phyloP scores from a whole-genome alignment of 305 asterid genomes.

The Euphrasia arctica region DNA sequence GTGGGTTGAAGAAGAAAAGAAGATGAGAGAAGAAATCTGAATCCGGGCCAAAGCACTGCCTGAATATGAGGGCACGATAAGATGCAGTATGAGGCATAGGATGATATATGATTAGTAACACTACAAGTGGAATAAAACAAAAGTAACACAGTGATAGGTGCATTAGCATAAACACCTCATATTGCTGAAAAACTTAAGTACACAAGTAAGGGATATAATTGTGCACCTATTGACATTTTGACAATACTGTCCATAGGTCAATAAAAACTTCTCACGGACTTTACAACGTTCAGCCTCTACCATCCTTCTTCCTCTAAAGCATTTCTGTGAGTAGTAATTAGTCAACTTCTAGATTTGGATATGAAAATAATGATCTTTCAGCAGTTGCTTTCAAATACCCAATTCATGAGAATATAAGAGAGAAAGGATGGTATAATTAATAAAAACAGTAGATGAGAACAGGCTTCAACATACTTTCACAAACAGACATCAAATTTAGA shows the following conservation, averaged over 20 bases:
- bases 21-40: slow-evolving; percentile 74
- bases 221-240: slow-evolving; percentile 70
- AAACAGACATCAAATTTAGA: slow-evolving; percentile 18
- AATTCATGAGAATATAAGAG: slow-evolving; percentile 10
- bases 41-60: slow-evolving; percentile 84
- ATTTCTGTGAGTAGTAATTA: slow-evolving; percentile 60
- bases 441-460: slow-evolving; percentile 7
- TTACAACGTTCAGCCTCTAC: slow-evolving; percentile 69
- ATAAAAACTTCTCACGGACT: slow-evolving; percentile 71
- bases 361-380: slow-evolving; percentile 6
- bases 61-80: slow-evolving; percentile 38
- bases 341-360: slow-evolving; percentile 35
- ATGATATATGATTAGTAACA: slow-evolving; percentile 20
- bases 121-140: slow-evolving; percentile 7
- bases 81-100: slow-evolving; percentile 28
- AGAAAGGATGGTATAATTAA: slow-evolving; percentile 14
- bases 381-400: slow-evolving; percentile 10
- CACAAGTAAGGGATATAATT: slow-evolving; percentile 23
- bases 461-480: slow-evolving; percentile 12
- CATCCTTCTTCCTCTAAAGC: slow-evolving; percentile 87
- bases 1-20: slow-evolving; percentile 86
- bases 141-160: slow-evolving; percentile 12
- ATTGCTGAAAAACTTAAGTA: slow-evolving; percentile 17
- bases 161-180: slow-evolving; percentile 13
- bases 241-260: slow-evolving; percentile 61